Conservation (phyloP, 306 rosid species). For the Cicer arietinum region DNA sequence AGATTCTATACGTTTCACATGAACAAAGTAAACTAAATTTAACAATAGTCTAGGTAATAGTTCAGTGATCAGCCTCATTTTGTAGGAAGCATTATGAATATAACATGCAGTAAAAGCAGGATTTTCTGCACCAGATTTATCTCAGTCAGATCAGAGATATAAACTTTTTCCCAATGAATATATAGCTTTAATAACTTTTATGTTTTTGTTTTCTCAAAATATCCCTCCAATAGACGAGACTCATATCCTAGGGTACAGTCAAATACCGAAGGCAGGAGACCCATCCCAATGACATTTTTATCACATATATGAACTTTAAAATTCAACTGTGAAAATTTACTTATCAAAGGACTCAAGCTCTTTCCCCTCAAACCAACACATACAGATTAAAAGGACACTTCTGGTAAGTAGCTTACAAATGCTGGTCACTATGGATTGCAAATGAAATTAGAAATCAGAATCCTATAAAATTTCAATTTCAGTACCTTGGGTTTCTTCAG, state of each 20-base stretch:
- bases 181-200: background rate
- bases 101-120: background rate
- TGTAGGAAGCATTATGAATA: background rate
- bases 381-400: background rate
- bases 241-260: background rate
- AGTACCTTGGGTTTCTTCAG: slow-evolving; percentile 70
- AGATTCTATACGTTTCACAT: slow-evolving; percentile 8
- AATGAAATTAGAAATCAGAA: slow-evolving; percentile 12
- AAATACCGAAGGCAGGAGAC: background rate
- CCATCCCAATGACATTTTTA: slow-evolving; percentile 1
- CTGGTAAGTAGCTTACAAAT: background rate
- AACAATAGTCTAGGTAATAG: slow-evolving; percentile 19
- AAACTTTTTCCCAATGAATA: background rate
- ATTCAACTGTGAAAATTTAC: background rate
- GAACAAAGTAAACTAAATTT: slow-evolving; percentile 13
- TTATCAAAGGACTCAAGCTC: background rate
- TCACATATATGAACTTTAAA: background rate
- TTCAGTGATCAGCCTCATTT: slow-evolving; percentile 24
- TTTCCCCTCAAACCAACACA: slow-evolving; percentile 15
- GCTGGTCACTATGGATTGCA: slow-evolving; percentile 20
- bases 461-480: slow-evolving; percentile 21
- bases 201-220: background rate
- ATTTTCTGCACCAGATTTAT: slow-evolving; percentile 9
- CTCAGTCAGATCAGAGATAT: slow-evolving; percentile 12
- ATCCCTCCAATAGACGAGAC: background rate